Evolutionary conservation across 106 monocot genomes (phyloP), one percentile per base, ranked within the genome.

Genomic region (Vanilla planifolia): DNA sequence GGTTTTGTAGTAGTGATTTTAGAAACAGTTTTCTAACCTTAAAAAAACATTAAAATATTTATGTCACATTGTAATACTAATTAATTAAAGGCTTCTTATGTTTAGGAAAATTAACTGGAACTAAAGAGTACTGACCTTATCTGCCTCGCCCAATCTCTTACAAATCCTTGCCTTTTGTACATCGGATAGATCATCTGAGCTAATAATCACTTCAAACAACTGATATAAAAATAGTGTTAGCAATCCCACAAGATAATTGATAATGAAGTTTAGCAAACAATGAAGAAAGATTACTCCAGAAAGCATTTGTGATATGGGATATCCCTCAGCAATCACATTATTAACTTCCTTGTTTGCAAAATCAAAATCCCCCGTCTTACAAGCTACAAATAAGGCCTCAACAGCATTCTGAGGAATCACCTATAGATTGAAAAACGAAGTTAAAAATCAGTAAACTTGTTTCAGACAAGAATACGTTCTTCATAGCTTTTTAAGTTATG

Each of bases 241-340:
- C 9, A 33, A 46, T 40, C 6, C 63, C 22, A 62, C 28, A 52
- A 63, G 55, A 2, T 25, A 32, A 47, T 28, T 10, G 17, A 20
- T 28, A 36, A 17, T 13, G 19, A 32, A 20, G 7, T 6, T 21
- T 5, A 10, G 6, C 16, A 33, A 15, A n/a, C 3, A 4, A 21
- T 30, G 48, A 34, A 33, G 20, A 35, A 9, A 17, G 52, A 46
- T 40, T 22, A 92, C 98, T 85, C 88, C 82, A 69, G 51, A 77
- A 3, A 99, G 71, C 73, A 92, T 73, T 60, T 99, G 98, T 43
- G 92, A 88, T 59, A 85, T 92, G 19, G 98, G 98, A 75, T 92
- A 98, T 39, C 98, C 98, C 42, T 98, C 98, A 15, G 88, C 73
- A 55, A 98, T 91, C 67, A 99, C 69, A 60, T 79, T 85, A 66